Conservation (phyloP, 1,284 basidiomycete genomes). For the Sphagnurus paluster region DNA sequence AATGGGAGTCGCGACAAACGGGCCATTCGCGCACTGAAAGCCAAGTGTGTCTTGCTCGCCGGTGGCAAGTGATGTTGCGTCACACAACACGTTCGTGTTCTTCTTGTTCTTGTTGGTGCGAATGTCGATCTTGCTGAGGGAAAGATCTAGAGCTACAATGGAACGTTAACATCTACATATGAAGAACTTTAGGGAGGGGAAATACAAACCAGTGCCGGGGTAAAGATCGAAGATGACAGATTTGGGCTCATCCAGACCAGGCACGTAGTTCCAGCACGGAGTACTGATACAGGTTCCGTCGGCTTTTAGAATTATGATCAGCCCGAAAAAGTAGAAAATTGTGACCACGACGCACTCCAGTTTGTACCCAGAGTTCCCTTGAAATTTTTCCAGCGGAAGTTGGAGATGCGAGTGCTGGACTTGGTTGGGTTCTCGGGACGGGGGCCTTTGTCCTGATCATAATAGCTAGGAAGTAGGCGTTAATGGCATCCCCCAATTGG, state of each 20-base stretch:
- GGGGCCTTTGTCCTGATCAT: constrained; percentile 37
- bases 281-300: constrained; percentile 37
- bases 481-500: not conserved
- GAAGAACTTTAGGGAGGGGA: not conserved
- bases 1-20: constrained; percentile 24
- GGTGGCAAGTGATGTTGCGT: constrained; percentile 31
- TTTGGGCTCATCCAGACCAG: constrained; percentile 31
- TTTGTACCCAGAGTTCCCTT: constrained; percentile 40
- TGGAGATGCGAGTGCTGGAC: constrained; percentile 36
- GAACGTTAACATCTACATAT: too few species aligned
- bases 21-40: constrained; percentile 38
- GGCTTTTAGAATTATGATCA: constrained; percentile 21
- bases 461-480: constrained; percentile 27
- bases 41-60: constrained; percentile 37
- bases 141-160: constrained; percentile 29
- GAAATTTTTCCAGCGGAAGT: constrained; percentile 41
- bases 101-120: constrained; percentile 28
- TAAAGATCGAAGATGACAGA: constrained; percentile 38
- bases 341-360: constrained; percentile 31
- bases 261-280: constrained; percentile 38
- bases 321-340: not conserved
- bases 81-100: constrained; percentile 37
- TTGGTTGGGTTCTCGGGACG: constrained; percentile 34
- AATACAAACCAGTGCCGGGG: constrained; percentile 25
- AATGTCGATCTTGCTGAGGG: constrained; percentile 31